phyloP scores from a whole-genome alignment of 768 basidiomycete genomes.

The Leccinum pellstonianum region DNA sequence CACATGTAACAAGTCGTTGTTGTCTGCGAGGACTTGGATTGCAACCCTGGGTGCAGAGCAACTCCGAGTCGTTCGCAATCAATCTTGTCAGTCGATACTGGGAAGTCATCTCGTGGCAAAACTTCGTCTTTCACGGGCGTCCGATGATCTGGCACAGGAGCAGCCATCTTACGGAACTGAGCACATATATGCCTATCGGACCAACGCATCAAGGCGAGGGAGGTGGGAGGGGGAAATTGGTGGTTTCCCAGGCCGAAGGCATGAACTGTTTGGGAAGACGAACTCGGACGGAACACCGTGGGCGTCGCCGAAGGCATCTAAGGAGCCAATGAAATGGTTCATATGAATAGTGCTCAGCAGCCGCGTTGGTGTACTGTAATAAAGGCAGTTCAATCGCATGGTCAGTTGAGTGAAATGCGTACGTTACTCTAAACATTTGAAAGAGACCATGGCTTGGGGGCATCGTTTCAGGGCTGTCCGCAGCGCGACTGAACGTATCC shows the following conservation, averaged over 20 bases:
- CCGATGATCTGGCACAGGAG: background rate
- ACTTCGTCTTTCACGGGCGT: conserved; percentile 2
- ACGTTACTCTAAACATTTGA: too few species aligned
- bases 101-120: background rate
- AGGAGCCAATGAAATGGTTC: too few species aligned
- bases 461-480: too few species aligned
- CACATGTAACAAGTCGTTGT: background rate
- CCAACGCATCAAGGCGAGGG: conserved; percentile 1
- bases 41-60: background rate
- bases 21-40: background rate
- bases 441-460: too few species aligned
- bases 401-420: too few species aligned
- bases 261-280: background rate
- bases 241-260: background rate
- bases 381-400: background rate
- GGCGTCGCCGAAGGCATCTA: background rate
- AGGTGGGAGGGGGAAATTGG: background rate
- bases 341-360: too few species aligned
- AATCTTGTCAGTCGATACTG: background rate
- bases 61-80: conserved; percentile 16
- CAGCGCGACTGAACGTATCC: background rate
- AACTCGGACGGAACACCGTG: background rate
- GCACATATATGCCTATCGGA: conserved; percentile 9
- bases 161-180: conserved; percentile 7
- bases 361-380: background rate